Conservation (phyloP, 2,329 filamentous ascomycete genomes). For the Spiromastix sp. region DNA sequence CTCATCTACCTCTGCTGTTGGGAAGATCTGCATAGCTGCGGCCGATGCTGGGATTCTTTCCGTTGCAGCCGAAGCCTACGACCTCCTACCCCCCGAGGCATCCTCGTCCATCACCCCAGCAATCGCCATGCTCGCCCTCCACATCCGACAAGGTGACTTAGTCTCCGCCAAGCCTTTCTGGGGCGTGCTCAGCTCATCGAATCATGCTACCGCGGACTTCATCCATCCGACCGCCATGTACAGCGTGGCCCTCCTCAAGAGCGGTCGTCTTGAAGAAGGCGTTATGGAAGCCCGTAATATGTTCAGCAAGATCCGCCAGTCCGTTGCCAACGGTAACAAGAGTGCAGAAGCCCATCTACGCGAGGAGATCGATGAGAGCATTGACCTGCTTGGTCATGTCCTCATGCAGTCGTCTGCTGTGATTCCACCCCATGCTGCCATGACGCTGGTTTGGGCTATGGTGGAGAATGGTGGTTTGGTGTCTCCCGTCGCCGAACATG, state of each 20-base stretch:
- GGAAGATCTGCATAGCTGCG: conserved; percentile 62
- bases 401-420: conserved; percentile 43
- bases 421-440: conserved; percentile 44
- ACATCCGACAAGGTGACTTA: conserved; percentile 72
- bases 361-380: conserved; percentile 79
- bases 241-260: conserved; percentile 74
- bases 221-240: conserved; percentile 90
- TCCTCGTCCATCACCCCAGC: conserved; percentile 48
- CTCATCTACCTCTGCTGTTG: conserved; percentile 54
- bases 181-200: conserved; percentile 54
- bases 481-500: conserved; percentile 48
- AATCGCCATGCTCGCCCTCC: conserved; percentile 76
- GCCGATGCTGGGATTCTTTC: conserved; percentile 67
- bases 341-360: conserved; percentile 44
- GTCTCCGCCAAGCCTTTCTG: conserved; percentile 69
- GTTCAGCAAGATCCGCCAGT: conserved; percentile 70
- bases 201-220: conserved; percentile 52
- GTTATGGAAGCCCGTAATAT: conserved; percentile 70
- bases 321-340: conserved; percentile 39
- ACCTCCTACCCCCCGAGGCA: conserved; percentile 44
- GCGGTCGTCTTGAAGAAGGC: conserved; percentile 73
- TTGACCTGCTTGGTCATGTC: conserved; percentile 56
- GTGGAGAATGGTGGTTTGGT: conserved; percentile 54
- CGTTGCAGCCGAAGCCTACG: conserved; percentile 58
- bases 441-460: conserved; percentile 54